Evolutionary conservation across 768 basidiomycete genomes (phyloP), one percentile per base, ranked within the genome.

Genomic region (Boletus sp.): DNA sequence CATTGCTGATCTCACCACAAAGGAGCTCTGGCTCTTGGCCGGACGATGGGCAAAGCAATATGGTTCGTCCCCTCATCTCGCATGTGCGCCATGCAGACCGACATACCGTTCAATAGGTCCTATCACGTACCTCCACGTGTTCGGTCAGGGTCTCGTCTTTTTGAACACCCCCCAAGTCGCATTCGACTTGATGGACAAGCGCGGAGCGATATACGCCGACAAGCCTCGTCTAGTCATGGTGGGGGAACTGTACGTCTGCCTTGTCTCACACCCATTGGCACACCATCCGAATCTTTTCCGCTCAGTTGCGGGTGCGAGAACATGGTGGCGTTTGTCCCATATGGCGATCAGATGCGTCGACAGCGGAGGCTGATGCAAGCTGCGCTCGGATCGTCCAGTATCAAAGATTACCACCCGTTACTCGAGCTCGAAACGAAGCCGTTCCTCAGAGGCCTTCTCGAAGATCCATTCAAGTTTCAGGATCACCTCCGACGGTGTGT

Each of bases 191-290:
- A 72, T 92, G 58, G 88, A 90, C 51, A 85, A 81, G 63, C 79
- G 82, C 30, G 85, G 87, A 7, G 72, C 79, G 9, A 83, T 88
- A 29, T 90, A 90, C 67, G 84, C 88, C 8, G 89, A 90, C 71
- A 87, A 85, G 66, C 86, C 86, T 0, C 71, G 74, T 25, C 72
- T 88, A 23, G 75, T 85, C 41, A 90, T 91, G 88, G 74, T 72
- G 14, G 82, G 84, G 23, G 87, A 90, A 48, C 73, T 89, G 79
- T 88, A 62, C 64, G 84, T 81, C 25, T 43, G 4, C 1, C 15
- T 32, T 6, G 17, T 19, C 17, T 17, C 47, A 30, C 25, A 2
- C 15, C 15, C 5, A 23, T 14, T 38, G 25, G 2, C 17, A 5
- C 35, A 10, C 33, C 39, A 54, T 57, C 52, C 50, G 47, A 47